Conservation (phyloP, 257 asterid genomes). For the Ilex aquifolium region DNA sequence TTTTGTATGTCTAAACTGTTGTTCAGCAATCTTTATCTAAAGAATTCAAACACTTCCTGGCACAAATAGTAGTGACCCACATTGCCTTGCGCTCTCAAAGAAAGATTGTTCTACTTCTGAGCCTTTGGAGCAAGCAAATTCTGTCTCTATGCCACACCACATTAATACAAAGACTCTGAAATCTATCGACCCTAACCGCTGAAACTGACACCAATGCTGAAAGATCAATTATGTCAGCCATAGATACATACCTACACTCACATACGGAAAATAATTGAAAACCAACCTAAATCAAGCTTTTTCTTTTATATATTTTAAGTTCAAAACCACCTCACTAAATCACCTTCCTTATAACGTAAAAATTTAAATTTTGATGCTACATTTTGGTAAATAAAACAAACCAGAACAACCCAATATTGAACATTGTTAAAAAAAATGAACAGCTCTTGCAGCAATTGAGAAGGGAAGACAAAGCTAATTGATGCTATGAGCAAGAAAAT, state of each 20-base stretch:
- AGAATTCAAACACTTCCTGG: slow-evolving; percentile 49
- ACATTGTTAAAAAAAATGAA: too few relatives aligned
- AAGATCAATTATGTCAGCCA: slow-evolving; percentile 71
- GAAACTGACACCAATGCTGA: slow-evolving; percentile 49
- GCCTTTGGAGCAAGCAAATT: slow-evolving; percentile 27
- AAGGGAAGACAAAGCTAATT: too few relatives aligned
- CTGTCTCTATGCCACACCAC: slow-evolving; percentile 67
- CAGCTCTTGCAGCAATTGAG: too few relatives aligned
- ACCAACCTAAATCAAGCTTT: not conserved
- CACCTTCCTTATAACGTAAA: too few relatives aligned
- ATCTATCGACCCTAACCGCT: slow-evolving; percentile 52
- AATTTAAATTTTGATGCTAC: not conserved
- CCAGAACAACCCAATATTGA: too few relatives aligned
- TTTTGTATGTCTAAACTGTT: slow-evolving; percentile 80
- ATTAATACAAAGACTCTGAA: slow-evolving; percentile 55
- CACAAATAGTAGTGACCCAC: slow-evolving; percentile 71
- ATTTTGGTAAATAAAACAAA: too few relatives aligned
- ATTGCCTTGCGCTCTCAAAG: slow-evolving; percentile 38
- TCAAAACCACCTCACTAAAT: too few relatives aligned
- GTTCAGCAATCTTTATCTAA: slow-evolving; percentile 73
- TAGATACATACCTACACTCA: slow-evolving; percentile 68
- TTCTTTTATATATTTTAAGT: too few relatives aligned
- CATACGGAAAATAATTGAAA: slow-evolving; percentile 2
- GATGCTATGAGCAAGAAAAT: too few relatives aligned
- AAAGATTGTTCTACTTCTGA: slow-evolving; percentile 21